A percentile compares a stretch with the other conserved stretches of the same genome.
Evolutionary conservation across 805 yeast genomes (phyloP).

Genomic region (Hanseniaspora occidentalis): DNA sequence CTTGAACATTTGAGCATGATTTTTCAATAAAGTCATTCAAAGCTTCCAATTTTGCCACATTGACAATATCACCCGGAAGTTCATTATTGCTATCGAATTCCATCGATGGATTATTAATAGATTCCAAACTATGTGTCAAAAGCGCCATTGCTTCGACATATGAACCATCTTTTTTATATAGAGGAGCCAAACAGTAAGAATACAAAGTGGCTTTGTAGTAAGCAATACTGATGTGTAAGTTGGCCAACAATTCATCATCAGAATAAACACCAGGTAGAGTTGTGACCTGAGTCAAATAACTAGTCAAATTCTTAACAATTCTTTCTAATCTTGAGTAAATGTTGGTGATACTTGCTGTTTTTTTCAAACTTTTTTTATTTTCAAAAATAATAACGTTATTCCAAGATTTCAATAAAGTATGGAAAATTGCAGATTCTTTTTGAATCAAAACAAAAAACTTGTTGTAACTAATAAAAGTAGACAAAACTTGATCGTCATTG

Average conservation of each 20-base stretch:
- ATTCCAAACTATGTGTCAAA: slow-evolving; percentile 15
- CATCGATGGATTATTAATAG: slow-evolving; percentile 1
- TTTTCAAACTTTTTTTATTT: slow-evolving; percentile 3
- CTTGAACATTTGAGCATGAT: slow-evolving; percentile 20
- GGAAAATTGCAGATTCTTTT: slow-evolving; percentile 50
- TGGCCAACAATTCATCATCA: slow-evolving; percentile 52
- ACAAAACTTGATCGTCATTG: slow-evolving; percentile 61
- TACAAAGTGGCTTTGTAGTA: slow-evolving; percentile 14
- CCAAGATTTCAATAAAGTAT: slow-evolving; percentile 23
- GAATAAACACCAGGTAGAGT: slow-evolving; percentile 90
- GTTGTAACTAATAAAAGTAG: slow-evolving; percentile 65
- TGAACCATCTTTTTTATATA: slow-evolving; percentile 18
- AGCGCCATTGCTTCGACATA: slow-evolving; percentile 21
- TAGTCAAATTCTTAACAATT: slow-evolving; percentile 30
- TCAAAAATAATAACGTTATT: background rate
- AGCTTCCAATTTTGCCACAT: slow-evolving; percentile 32
- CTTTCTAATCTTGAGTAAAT: slow-evolving; percentile 25
- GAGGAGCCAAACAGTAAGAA: slow-evolving; percentile 18
- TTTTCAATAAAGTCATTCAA: slow-evolving; percentile 34
- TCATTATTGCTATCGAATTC: slow-evolving; percentile 3
- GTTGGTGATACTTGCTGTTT: slow-evolving; percentile 11
- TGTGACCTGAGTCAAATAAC: slow-evolving; percentile 43
- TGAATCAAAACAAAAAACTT: slow-evolving; percentile 51
- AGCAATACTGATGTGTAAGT: slow-evolving; percentile 14
- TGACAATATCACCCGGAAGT: slow-evolving; percentile 15